A percentile compares a stretch with the other conserved stretches of the same genome.
Evolutionary conservation across 2,329 filamentous ascomycete species (phyloP).

Genomic region (Zymoseptoria pseudotritici): DNA sequence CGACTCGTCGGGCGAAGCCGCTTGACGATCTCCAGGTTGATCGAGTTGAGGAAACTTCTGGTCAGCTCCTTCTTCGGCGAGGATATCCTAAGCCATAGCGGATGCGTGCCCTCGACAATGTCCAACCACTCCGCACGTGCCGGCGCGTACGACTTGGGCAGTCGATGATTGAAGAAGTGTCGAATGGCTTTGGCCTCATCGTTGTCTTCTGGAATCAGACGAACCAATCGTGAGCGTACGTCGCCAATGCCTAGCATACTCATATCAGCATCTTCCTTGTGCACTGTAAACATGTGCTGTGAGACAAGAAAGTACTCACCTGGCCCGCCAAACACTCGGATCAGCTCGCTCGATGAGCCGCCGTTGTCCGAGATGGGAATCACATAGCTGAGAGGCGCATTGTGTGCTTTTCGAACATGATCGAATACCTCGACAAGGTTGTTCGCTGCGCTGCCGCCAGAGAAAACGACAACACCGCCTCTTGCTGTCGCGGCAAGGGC

Average conservation of each 20-base stretch:
- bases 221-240: constrained; percentile 65
- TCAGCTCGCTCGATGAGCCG: constrained; percentile 86
- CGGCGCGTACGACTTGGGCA: constrained; percentile 53
- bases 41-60: constrained; percentile 42
- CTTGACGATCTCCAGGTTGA: constrained; percentile 45
- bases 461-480: constrained; percentile 72
- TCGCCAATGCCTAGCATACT: constrained; percentile 56
- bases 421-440: constrained; percentile 87
- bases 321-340: constrained; percentile 88
- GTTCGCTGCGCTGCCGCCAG: constrained; percentile 68
- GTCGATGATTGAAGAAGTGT: constrained; percentile 77
- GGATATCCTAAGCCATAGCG: constrained; percentile 57
- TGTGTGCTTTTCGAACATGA: constrained; percentile 51
- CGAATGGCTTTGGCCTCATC: constrained; percentile 68
- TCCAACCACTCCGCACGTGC: constrained; percentile 79
- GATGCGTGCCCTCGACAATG: constrained; percentile 75
- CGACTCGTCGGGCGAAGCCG: constrained; percentile 38
- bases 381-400: constrained; percentile 68
- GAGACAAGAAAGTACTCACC: constrained; percentile 47
- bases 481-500: constrained; percentile 19
- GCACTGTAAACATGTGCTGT: neutral
- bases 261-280: constrained; percentile 3
- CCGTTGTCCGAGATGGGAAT: constrained; percentile 97
- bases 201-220: constrained; percentile 67
- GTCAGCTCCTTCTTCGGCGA: constrained; percentile 46